phyloP scores from a whole-genome alignment of 1,284 basidiomycete genomes.

The Cerioporus squamosus region DNA sequence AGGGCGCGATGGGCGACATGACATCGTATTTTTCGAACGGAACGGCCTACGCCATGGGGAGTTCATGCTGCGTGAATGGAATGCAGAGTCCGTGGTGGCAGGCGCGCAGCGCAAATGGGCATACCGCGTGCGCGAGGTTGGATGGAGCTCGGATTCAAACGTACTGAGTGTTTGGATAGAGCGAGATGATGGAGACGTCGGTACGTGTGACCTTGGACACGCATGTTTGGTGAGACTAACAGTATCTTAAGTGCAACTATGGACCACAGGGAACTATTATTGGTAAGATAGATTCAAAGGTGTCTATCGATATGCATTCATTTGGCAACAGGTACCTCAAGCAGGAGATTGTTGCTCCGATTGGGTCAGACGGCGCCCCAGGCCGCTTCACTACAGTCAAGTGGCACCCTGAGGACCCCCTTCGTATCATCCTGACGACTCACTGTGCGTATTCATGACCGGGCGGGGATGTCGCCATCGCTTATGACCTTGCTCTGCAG shows the following conservation, averaged over 20 bases:
- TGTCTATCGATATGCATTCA: slow-evolving; percentile 1
- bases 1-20: slow-evolving; percentile 74
- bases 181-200: slow-evolving; percentile 66
- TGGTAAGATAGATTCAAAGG: slow-evolving; percentile 65
- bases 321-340: slow-evolving; percentile 78
- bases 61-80: slow-evolving; percentile 68
- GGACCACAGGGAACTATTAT: slow-evolving; percentile 95
- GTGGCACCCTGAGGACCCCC: slow-evolving; percentile 89
- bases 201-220: slow-evolving; percentile 41
- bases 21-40: slow-evolving; percentile 94
- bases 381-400: slow-evolving; percentile 67
- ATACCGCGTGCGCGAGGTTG: slow-evolving; percentile 75
- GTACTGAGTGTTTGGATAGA: slow-evolving; percentile 88
- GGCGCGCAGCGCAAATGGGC: slow-evolving; percentile 50
- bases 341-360: slow-evolving; percentile 73
- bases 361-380: slow-evolving; percentile 20
- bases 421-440: slow-evolving; percentile 74
- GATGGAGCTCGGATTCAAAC: slow-evolving; percentile 91
- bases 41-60: slow-evolving; percentile 95
- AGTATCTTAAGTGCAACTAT: slow-evolving; percentile 78
- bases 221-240: not conserved
- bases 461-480: not conserved
- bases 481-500: slow-evolving; percentile 34
- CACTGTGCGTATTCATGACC: slow-evolving; percentile 50
- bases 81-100: not conserved